phyloP scores from a whole-genome alignment of 2,329 filamentous ascomycete species.

The Fusarium fracticaudum region DNA sequence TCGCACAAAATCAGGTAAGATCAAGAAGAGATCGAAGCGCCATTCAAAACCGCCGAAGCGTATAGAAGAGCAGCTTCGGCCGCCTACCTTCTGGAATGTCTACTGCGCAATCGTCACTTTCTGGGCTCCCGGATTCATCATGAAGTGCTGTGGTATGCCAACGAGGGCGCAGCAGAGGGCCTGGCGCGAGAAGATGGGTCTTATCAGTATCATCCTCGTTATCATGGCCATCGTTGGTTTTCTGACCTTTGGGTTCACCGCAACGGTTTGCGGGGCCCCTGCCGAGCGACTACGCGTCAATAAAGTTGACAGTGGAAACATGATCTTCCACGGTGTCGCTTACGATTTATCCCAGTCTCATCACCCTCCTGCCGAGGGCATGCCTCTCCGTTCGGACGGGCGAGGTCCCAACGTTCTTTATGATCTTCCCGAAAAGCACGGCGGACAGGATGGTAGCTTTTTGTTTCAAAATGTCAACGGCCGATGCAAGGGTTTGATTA shows the following conservation, averaged over 20 bases:
- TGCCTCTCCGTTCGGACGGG: constrained; percentile 64
- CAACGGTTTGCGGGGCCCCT: constrained; percentile 81
- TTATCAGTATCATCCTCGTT: constrained; percentile 90
- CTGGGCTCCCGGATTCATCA: constrained; percentile 87
- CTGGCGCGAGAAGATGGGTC: constrained; percentile 97
- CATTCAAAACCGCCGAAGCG: constrained; percentile 60
- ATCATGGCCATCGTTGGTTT: constrained; percentile 94
- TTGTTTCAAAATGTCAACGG: constrained; percentile 99
- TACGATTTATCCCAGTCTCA: constrained; percentile 82
- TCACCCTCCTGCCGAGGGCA: constrained; percentile 83
- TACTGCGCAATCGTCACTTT: constrained; percentile 96
- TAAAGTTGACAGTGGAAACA: constrained; percentile 81
- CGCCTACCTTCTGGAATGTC: constrained; percentile 91
- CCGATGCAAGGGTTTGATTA: constrained; percentile 92
- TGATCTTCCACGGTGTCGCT: constrained; percentile 95
- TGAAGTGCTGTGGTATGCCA: constrained; percentile 86
- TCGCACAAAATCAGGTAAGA: constrained; percentile 66
- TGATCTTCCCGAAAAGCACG: constrained; percentile 82
- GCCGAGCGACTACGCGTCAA: constrained; percentile 82
- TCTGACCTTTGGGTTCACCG: constrained; percentile 95
- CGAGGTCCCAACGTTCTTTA: constrained; percentile 81
- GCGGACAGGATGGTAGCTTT: constrained; percentile 94
- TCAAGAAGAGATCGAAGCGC: constrained; percentile 64
- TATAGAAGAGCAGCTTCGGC: constrained; percentile 72
- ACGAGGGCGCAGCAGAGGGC: constrained; percentile 88